These are phyloP conservation scores for Pichia cabralensis DNA, from an alignment of 805 yeast species.

Conservation along the genomic window DNA sequence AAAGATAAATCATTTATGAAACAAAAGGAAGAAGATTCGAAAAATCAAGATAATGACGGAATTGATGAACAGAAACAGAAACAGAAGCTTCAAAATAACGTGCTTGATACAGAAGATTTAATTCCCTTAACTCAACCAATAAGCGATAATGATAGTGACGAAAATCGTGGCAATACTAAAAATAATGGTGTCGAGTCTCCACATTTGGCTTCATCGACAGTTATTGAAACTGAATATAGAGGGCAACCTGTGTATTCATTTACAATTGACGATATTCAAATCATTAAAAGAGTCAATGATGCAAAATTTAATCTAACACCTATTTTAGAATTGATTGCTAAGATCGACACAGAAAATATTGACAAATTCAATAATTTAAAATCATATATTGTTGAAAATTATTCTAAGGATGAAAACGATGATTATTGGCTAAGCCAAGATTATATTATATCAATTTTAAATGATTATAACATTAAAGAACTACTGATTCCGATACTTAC, in stretches of 20 bases:
- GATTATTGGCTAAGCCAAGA: constrained; percentile 3
- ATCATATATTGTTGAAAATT: too few species aligned
- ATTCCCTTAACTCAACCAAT: constrained; percentile 3
- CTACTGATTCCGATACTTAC: neutral
- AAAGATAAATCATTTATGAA: too few species aligned
- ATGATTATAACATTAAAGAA: neutral
- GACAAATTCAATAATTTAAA: too few species aligned
- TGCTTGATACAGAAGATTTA: too few species aligned
- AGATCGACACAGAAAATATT: neutral
- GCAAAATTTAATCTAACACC: neutral
- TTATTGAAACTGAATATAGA: neutral
- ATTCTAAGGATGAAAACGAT: constrained; percentile 3
- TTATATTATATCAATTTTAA: neutral
- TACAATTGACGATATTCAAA: neutral
- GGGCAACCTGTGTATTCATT: constrained; percentile 8
- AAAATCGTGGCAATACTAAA: neutral
- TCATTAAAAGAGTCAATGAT: constrained; percentile 3
- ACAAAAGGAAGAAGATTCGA: too few species aligned
- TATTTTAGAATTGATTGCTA: neutral
- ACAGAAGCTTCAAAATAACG: too few species aligned
- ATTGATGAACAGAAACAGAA: too few species aligned
- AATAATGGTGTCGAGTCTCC: neutral
- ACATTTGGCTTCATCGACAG: neutral
- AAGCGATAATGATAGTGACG: neutral
- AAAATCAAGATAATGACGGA: too few species aligned